Percentiles rank a stretch among this genome's conserved stretches.
Evolutionary conservation across 495 filamentous ascomycete species (phyloP).

Genomic region (Sabuloglossum arenarium): DNA sequence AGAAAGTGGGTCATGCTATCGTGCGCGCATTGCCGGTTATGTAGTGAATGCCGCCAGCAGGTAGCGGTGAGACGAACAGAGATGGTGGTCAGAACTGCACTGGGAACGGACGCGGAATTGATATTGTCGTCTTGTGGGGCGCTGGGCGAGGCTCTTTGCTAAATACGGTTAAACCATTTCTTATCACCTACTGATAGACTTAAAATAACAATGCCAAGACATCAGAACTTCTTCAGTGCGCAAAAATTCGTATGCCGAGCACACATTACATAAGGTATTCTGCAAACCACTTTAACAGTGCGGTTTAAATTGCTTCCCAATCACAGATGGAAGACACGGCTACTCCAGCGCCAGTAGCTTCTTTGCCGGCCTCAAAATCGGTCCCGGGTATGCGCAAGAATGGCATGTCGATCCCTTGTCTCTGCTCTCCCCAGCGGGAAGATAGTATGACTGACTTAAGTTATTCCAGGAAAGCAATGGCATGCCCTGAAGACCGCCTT

Average conservation of each 20-base stretch:
- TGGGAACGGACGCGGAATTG: too few species aligned
- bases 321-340: background rate
- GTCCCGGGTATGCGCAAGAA: slow-evolving; percentile 6
- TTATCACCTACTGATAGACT: background rate
- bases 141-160: too few species aligned
- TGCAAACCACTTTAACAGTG: too few species aligned
- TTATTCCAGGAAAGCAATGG: slow-evolving; percentile 76
- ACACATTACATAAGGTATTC: too few species aligned
- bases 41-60: background rate
- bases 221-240: background rate
- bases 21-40: background rate
- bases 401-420: background rate
- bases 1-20: background rate
- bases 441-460: background rate
- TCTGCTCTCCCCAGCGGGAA: background rate
- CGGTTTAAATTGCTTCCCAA: too few species aligned
- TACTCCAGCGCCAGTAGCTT: background rate
- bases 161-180: too few species aligned
- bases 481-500: slow-evolving; percentile 67
- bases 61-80: background rate
- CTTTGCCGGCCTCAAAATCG: background rate
- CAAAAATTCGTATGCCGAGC: too few species aligned
- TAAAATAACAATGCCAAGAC: background rate
- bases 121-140: too few species aligned
- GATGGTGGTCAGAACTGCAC: background rate